Evolutionary conservation across 192 early-diverging fungal species (phyloP).

Genomic region (Globomyces pollinis-pini): DNA sequence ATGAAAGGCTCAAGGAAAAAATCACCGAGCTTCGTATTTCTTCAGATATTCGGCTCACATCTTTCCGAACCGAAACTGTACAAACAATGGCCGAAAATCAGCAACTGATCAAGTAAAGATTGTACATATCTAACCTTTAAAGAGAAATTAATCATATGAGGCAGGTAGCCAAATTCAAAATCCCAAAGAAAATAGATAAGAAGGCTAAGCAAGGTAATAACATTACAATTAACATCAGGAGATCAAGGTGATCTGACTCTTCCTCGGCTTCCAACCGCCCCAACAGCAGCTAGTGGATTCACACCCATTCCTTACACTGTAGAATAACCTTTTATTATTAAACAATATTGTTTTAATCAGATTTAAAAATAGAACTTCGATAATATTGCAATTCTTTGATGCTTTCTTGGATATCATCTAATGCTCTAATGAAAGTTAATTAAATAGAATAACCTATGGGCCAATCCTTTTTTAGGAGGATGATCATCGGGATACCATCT

Average conservation of each 20-base stretch:
- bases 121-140: background rate
- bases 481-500: constrained; percentile 65
- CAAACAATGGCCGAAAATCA: constrained; percentile 35
- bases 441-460: too few species aligned
- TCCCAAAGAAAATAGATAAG: background rate
- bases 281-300: background rate
- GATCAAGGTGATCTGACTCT: too few species aligned
- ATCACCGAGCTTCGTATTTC: constrained; percentile 16
- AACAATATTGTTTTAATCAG: background rate
- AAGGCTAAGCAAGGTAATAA: background rate
- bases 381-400: constrained; percentile 85
- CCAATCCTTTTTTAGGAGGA: constrained; percentile 48
- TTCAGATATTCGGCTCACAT: constrained; percentile 19
- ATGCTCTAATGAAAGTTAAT: too few species aligned
- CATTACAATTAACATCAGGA: background rate
- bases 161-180: background rate
- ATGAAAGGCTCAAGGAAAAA: constrained; percentile 21
- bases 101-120: constrained; percentile 36
- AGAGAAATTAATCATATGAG: constrained; percentile 26
- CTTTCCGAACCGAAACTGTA: constrained; percentile 34
- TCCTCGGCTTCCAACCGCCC: background rate
- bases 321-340: background rate
- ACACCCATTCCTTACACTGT: background rate
- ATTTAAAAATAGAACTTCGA: constrained; percentile 52
- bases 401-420: constrained; percentile 90